Evolutionary conservation across 2,329 filamentous ascomycete genomes (phyloP).

Genomic region (Xylariales sp.): DNA sequence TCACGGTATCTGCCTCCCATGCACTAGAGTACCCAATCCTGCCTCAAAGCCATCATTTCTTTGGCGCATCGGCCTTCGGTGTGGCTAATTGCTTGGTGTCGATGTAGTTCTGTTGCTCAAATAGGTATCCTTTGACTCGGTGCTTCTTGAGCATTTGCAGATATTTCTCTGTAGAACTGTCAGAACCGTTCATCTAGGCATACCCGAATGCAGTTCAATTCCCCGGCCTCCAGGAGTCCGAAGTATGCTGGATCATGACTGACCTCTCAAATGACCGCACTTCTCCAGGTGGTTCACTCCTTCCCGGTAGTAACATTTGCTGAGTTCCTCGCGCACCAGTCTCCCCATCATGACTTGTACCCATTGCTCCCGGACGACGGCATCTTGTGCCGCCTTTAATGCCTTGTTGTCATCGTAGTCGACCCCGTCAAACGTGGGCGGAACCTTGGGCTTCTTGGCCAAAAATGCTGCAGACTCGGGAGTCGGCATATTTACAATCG

Average conservation of each 20-base stretch:
- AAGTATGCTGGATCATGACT: too few species aligned
- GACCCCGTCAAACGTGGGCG: slow-evolving; percentile 80
- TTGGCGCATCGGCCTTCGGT: slow-evolving; percentile 3
- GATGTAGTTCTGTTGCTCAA: slow-evolving; percentile 74
- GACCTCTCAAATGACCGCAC: slow-evolving; percentile 76
- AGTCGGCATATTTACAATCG: slow-evolving; percentile 60
- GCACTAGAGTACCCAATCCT: neutral
- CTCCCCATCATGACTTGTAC: slow-evolving; percentile 85
- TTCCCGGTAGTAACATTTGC: slow-evolving; percentile 80
- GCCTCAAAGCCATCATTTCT: too few species aligned
- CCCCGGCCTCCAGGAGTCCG: too few species aligned
- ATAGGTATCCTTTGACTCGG: slow-evolving; percentile 74
- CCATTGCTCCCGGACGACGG: slow-evolving; percentile 82
- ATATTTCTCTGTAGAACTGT: slow-evolving; percentile 48
- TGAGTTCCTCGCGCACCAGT: slow-evolving; percentile 74
- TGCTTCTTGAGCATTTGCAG: slow-evolving; percentile 71
- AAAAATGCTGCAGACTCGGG: slow-evolving; percentile 79
- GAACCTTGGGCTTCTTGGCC: slow-evolving; percentile 76
- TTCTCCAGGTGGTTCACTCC: slow-evolving; percentile 87
- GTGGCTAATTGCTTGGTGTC: slow-evolving; percentile 18
- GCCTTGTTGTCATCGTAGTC: slow-evolving; percentile 79
- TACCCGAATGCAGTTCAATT: too few species aligned
- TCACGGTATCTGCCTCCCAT: neutral
- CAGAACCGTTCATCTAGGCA: too few species aligned
- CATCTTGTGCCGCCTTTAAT: slow-evolving; percentile 78